Conservation (phyloP, 2,329 filamentous ascomycete species). For the Periconia sp. region DNA sequence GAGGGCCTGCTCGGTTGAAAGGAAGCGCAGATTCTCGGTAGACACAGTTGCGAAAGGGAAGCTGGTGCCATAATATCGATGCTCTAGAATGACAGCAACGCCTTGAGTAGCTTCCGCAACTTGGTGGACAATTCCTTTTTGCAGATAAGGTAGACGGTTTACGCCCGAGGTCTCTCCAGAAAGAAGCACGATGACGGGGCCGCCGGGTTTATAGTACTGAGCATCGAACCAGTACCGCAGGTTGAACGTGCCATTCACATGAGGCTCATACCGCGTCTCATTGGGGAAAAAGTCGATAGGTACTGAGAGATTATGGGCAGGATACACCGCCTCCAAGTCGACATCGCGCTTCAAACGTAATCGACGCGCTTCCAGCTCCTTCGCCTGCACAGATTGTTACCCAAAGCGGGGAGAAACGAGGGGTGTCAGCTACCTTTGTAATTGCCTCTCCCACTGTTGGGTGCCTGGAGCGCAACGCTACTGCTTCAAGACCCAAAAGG, state of each 20-base stretch:
- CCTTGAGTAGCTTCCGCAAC: constrained; percentile 71
- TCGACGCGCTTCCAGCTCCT: constrained; percentile 20
- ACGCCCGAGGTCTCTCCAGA: constrained; percentile 71
- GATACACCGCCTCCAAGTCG: constrained; percentile 50
- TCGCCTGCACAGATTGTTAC: constrained; percentile 16
- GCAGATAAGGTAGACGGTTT: constrained; percentile 71
- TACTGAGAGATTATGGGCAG: constrained; percentile 59
- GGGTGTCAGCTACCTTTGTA: constrained; percentile 25
- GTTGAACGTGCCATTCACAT: constrained; percentile 70
- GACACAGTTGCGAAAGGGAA: constrained; percentile 71
- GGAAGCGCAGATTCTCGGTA: constrained; percentile 75
- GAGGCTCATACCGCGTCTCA: constrained; percentile 77
- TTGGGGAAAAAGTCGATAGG: constrained; percentile 85
- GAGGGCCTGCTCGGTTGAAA: constrained; percentile 82
- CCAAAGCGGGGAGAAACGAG: background rate
- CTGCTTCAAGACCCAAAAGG: constrained; percentile 31
- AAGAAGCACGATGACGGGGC: constrained; percentile 79
- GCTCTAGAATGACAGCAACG: constrained; percentile 81
- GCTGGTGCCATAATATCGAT: constrained; percentile 84
- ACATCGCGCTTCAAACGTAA: constrained; percentile 36
- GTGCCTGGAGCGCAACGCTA: constrained; percentile 26
- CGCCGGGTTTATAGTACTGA: constrained; percentile 74
- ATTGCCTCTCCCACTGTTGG: constrained; percentile 24
- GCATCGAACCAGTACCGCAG: constrained; percentile 86
- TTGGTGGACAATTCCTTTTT: constrained; percentile 78